Percentiles rank a stretch among this genome's conserved stretches.
Conservation (phyloP, 306 rosid genomes). For the Elaeagnus macrophylla region DNA sequence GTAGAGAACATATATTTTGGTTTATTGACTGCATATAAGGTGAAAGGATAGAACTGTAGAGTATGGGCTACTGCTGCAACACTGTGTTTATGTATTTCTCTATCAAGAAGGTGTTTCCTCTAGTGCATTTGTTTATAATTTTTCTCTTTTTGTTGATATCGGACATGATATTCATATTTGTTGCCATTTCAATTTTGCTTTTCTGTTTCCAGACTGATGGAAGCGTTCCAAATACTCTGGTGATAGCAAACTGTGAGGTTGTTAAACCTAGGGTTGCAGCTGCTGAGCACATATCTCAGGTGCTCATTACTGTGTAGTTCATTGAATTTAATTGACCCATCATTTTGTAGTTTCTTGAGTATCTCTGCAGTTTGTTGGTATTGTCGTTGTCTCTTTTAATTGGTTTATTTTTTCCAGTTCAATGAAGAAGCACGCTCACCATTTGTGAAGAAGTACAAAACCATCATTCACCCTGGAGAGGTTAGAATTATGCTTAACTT, state of each 20-base stretch:
- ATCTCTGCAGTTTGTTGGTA: conserved; percentile 8
- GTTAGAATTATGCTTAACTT: conserved; percentile 26
- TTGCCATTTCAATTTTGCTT: background rate
- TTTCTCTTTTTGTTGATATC: background rate
- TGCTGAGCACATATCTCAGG: conserved; percentile 98
- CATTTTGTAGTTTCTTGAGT: no score
- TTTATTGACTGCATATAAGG: no score
- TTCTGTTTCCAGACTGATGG: conserved; percentile 74
- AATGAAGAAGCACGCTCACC: conserved; percentile 99
- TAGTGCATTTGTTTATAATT: background rate
- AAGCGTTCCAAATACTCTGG: conserved; percentile 94
- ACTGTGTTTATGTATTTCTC: no score
- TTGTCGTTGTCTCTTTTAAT: background rate
- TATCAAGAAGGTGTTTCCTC: background rate
- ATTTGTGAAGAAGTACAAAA: conserved; percentile 97
- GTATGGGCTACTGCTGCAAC: no score
- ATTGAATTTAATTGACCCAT: background rate
- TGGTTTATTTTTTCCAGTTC: conserved; percentile 43
- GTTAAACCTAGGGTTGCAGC: conserved; percentile 99
- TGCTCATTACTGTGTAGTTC: conserved; percentile 15
- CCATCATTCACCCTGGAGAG: conserved; percentile 99
- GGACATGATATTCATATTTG: background rate
- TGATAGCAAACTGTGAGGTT: conserved; percentile 95
- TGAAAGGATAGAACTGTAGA: no score
- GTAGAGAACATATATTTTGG: no score